phyloP scores from a whole-genome alignment of 352 stramenopile genomes.

The Phytophthora crassamura region DNA sequence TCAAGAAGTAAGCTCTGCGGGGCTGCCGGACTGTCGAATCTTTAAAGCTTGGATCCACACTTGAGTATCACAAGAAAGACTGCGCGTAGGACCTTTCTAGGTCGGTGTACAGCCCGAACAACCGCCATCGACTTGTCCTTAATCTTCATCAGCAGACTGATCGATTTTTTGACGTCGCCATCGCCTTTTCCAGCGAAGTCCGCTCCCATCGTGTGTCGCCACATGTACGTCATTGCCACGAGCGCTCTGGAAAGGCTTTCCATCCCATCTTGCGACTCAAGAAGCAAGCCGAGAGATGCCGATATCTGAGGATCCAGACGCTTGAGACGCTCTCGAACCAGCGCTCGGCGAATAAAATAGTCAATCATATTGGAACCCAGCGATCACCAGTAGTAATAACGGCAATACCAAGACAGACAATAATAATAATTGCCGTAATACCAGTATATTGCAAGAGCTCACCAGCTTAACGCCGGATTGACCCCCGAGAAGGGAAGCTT shows the following conservation, averaged over 20 bases:
- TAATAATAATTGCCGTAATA: too few species aligned
- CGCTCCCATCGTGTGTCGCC: constrained; percentile 39
- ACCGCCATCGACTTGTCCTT: constrained; percentile 16
- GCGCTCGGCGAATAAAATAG: too few species aligned
- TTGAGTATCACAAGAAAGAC: background rate
- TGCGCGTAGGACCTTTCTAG: constrained; percentile 1
- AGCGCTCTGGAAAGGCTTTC: constrained; percentile 40
- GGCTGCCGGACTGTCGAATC: constrained; percentile 11
- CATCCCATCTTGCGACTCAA: constrained; percentile 23
- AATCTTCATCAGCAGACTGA: constrained; percentile 23
- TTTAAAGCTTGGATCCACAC: background rate
- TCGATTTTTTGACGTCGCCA: constrained; percentile 30
- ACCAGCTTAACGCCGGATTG: too few species aligned
- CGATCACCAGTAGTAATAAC: too few species aligned
- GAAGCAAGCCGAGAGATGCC: constrained; percentile 15
- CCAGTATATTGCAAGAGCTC: too few species aligned
- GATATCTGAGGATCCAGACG: constrained; percentile 38
- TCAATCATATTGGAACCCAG: too few species aligned
- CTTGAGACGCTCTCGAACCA: constrained; percentile 29
- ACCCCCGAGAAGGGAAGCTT: too few species aligned
- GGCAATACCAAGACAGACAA: too few species aligned
- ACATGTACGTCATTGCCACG: constrained; percentile 53
- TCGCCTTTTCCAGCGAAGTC: constrained; percentile 33
- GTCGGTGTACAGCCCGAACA: background rate
- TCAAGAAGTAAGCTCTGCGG: background rate